These are phyloP conservation scores for Ceratobasidium sp. DNA, from an alignment of 1,284 basidiomycete species.

Conservation along the genomic window DNA sequence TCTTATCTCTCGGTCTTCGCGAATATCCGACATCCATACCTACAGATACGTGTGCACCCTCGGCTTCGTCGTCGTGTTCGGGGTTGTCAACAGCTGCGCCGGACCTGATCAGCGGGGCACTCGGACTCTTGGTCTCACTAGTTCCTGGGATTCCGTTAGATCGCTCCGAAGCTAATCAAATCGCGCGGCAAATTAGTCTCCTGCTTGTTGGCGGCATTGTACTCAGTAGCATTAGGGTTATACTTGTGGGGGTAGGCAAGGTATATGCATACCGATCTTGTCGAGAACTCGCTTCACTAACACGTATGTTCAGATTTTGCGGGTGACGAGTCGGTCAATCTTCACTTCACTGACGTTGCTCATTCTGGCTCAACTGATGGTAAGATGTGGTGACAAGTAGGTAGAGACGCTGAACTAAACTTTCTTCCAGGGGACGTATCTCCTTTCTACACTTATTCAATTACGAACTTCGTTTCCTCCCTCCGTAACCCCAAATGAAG, in stretches of 20 bases:
- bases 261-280: slow-evolving; percentile 50
- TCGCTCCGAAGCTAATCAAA: slow-evolving; percentile 49
- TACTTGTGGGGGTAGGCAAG: slow-evolving; percentile 67
- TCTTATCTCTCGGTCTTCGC: slow-evolving; percentile 22
- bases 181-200: slow-evolving; percentile 71
- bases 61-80: slow-evolving; percentile 12
- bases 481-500: slow-evolving; percentile 45
- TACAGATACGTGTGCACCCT: slow-evolving; percentile 30
- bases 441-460: slow-evolving; percentile 77
- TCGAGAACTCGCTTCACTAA: background rate
- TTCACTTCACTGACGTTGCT: slow-evolving; percentile 75
- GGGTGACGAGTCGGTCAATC: slow-evolving; percentile 68
- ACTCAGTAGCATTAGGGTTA: slow-evolving; percentile 67
- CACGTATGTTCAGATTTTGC: slow-evolving; percentile 56
- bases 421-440: slow-evolving; percentile 67
- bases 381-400: slow-evolving; percentile 48
- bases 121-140: slow-evolving; percentile 60
- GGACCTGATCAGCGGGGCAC: slow-evolving; percentile 64
- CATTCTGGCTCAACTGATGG: slow-evolving; percentile 78
- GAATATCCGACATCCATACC: slow-evolving; percentile 13
- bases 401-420: background rate
- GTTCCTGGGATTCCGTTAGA: slow-evolving; percentile 53
- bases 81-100: slow-evolving; percentile 54
- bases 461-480: slow-evolving; percentile 77
- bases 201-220: slow-evolving; percentile 74